phyloP scores from a whole-genome alignment of 441 rosid species.

The Pelargonium citronellum region DNA sequence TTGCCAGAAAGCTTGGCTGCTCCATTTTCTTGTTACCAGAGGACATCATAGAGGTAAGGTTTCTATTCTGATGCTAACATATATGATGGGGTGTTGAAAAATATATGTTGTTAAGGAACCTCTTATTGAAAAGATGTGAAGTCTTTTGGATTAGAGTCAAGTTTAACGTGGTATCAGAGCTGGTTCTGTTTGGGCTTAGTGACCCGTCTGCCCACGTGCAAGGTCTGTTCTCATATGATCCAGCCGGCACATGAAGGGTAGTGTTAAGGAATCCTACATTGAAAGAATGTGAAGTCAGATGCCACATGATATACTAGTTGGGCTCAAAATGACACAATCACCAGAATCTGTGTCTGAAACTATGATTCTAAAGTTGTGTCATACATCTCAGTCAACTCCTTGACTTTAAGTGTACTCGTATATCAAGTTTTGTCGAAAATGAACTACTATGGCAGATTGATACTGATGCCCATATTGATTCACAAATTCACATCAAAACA shows the following conservation, averaged over 20 bases:
- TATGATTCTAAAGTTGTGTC: background rate
- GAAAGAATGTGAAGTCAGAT: too few species aligned
- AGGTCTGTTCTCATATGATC: too few species aligned
- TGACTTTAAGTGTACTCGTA: background rate
- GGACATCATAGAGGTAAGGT: constrained; percentile 80
- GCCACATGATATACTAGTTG: too few species aligned
- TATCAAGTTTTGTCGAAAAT: background rate
- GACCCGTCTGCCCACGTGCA: too few species aligned
- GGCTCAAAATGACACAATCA: background rate
- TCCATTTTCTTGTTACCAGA: constrained; percentile 96
- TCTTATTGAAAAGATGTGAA: too few species aligned
- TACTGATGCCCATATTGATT: background rate
- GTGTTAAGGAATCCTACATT: too few species aligned
- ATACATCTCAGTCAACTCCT: background rate
- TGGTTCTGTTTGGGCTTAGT: too few species aligned
- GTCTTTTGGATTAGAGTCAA: background rate
- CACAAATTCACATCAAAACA: background rate
- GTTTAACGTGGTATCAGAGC: too few species aligned
- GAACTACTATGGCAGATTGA: background rate
- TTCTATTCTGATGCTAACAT: background rate
- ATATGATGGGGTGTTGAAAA: constrained; percentile 2
- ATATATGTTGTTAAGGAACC: background rate
- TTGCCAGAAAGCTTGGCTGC: constrained; percentile 95
- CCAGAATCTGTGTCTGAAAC: background rate
- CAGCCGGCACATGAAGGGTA: too few species aligned